Evolutionary conservation across 148 eudicot species (phyloP).

Genomic region (Selenicereus undatus): DNA sequence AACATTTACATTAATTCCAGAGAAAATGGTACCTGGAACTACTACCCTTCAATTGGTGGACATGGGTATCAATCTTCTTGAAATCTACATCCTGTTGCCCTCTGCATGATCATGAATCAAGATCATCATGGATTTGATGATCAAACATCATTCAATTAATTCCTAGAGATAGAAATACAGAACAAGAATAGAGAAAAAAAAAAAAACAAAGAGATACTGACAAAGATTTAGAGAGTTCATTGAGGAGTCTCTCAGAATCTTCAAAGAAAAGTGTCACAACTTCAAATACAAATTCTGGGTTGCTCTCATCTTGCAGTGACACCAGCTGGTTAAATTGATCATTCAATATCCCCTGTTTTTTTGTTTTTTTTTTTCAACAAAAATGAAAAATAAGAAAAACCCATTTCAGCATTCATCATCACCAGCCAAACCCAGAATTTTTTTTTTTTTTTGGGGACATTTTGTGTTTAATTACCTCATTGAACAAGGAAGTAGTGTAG

Average conservation of each 20-base stretch:
- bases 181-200: no score
- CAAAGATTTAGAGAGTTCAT: conserved; percentile 51
- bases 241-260: conserved; percentile 65
- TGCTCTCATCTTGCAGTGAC: conserved; percentile 70
- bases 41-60: conserved; percentile 87
- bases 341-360: conserved; percentile 53
- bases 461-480: conserved; percentile 36
- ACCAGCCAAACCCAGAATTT: background rate
- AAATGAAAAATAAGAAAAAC: background rate
- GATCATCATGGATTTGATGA: background rate
- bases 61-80: conserved; percentile 62
- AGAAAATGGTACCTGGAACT: conserved; percentile 65
- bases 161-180: background rate
- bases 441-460: background rate
- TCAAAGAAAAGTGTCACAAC: conserved; percentile 69
- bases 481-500: conserved; percentile 44
- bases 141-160: background rate
- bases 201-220: conserved; percentile 21
- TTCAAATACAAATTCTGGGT: conserved; percentile 75
- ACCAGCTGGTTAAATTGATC: conserved; percentile 68
- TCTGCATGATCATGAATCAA: conserved; percentile 28
- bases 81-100: conserved; percentile 62
- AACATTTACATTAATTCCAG: background rate
- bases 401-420: background rate
- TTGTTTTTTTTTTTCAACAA: no score